Base-by-base conservation (phyloP, 2,329 filamentous ascomycete genomes). In the Pestalotiopsis sp. region DNA sequence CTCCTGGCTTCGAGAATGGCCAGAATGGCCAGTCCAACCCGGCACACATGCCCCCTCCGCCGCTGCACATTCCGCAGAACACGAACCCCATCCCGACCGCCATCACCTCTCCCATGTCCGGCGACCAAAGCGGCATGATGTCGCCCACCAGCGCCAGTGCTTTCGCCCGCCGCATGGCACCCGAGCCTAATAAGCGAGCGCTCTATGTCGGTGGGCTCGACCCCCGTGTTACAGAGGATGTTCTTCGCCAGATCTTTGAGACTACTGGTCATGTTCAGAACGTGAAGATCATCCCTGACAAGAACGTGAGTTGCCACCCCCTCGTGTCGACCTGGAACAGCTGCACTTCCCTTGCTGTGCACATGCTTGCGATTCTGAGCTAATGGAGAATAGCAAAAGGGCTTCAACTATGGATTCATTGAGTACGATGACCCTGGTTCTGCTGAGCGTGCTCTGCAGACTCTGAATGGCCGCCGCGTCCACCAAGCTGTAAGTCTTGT, bases 231-330 rank as follows among this genome's bases (percentile, higher is more conserved):
- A 98, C 95, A 39, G 95, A 98, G 83, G 95, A 98, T 79, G 94
- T 98, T 68, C 84, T 98, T 81, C 94, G 94, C 78, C 95, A 98
- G 82, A 98, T 98, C 76, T 99, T 99, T 78, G 96, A 99, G 86
- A 99, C 96, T 6, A 98, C 95, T 69, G 96, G 96, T 68, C 96
- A 99, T 83, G 96, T 99, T 73, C 92, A 97, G 84, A 98, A 94
- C 78, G 96, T 99, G 80, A 99, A 99, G 87, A 98, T 99, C 79
- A 99, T 99, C 80, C 96, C 96, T 66, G 96, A 99, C 87, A 99
- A 99, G 88, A 99, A 98, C 83, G 95, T 97, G 85, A 89, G 94
- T 90, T 71, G 36, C 64, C 27, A 31, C n/a, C 9, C 31, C 23
- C 11, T 9, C 14, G 12, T 27, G 11, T 41, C 31, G n/a, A 45